phyloP scores from a whole-genome alignment of 2,329 filamentous ascomycete species.

The Arthrobotrys musiformis region DNA sequence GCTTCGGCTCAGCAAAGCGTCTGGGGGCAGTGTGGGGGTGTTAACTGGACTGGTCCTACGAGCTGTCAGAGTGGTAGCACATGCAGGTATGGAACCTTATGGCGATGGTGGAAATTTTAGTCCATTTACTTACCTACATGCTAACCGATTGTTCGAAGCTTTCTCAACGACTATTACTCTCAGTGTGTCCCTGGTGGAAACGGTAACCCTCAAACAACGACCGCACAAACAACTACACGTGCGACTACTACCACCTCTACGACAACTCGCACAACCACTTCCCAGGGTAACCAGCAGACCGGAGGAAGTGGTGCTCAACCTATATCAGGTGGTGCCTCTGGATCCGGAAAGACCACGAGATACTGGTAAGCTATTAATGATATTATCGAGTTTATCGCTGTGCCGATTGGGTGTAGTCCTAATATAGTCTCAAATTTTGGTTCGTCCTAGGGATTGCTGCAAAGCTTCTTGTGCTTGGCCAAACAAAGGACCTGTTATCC shows the following conservation, averaged over 20 bases:
- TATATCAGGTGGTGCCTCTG: slow-evolving; percentile 54
- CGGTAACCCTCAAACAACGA: slow-evolving; percentile 12
- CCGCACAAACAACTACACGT: slow-evolving; percentile 9
- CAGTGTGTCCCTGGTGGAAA: slow-evolving; percentile 58
- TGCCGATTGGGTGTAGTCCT: too few relatives aligned
- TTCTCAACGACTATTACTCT: slow-evolving; percentile 57
- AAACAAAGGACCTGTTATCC: slow-evolving; percentile 55
- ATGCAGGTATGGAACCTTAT: slow-evolving; percentile 44
- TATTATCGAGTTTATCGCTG: too few relatives aligned
- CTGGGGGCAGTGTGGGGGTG: slow-evolving; percentile 60
- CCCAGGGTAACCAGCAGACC: slow-evolving; percentile 1
- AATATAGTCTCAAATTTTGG: too few relatives aligned
- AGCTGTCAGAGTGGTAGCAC: slow-evolving; percentile 55
- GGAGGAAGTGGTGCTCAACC: slow-evolving; percentile 28
- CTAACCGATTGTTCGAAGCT: neutral
- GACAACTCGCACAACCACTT: slow-evolving; percentile 39
- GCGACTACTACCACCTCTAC: slow-evolving; percentile 19
- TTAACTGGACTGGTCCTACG: slow-evolving; percentile 56
- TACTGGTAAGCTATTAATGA: slow-evolving; percentile 59
- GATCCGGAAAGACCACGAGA: slow-evolving; percentile 61
- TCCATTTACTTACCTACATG: too few relatives aligned
- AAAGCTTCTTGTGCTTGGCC: slow-evolving; percentile 72
- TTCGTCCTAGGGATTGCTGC: slow-evolving; percentile 70
- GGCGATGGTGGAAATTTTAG: neutral
- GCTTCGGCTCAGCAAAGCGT: slow-evolving; percentile 55